A percentile compares a stretch with the other conserved stretches of the same genome.
Conservation (phyloP, 495 filamentous ascomycete genomes). For the Hypoxylon subgilvum region DNA sequence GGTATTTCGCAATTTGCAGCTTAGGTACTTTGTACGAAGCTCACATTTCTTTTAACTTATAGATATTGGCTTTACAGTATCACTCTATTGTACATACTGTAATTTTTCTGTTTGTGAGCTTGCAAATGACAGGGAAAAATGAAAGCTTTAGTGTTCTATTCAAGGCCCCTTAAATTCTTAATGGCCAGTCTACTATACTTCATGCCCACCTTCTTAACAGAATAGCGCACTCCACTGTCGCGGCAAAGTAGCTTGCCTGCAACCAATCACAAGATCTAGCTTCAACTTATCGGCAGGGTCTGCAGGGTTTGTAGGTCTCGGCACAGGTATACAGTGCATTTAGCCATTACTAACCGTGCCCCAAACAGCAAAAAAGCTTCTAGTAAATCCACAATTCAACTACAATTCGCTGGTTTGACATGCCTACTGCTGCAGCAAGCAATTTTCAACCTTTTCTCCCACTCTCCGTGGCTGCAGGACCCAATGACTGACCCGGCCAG, state of each 20-base stretch:
- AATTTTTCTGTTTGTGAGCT: no score
- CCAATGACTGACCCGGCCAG: no score
- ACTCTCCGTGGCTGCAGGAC: slow-evolving; percentile 41
- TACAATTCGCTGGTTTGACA: slow-evolving; percentile 18
- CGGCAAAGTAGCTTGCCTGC: slow-evolving; percentile 28
- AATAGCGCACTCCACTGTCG: slow-evolving; percentile 19
- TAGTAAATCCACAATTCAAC: slow-evolving; percentile 3
- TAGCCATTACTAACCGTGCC: not conserved
- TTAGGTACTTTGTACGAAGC: no score
- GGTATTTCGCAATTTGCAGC: no score
- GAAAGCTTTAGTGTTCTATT: no score
- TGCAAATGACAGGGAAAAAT: no score
- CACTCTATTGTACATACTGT: no score
- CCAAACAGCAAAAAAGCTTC: not conserved
- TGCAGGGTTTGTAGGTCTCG: not conserved
- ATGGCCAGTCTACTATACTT: slow-evolving; percentile 29
- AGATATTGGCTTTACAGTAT: no score
- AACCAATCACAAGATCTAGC: slow-evolving; percentile 13
- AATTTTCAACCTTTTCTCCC: slow-evolving; percentile 44
- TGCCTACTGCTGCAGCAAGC: slow-evolving; percentile 14
- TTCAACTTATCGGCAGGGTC: slow-evolving; percentile 9
- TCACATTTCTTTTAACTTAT: not conserved
- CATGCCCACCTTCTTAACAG: slow-evolving; percentile 22
- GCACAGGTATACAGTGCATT: slow-evolving; percentile 18
- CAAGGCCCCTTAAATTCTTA: slow-evolving; percentile 17